phyloP scores from a whole-genome alignment of 495 filamentous ascomycete species.

The Neurospora hispaniola region DNA sequence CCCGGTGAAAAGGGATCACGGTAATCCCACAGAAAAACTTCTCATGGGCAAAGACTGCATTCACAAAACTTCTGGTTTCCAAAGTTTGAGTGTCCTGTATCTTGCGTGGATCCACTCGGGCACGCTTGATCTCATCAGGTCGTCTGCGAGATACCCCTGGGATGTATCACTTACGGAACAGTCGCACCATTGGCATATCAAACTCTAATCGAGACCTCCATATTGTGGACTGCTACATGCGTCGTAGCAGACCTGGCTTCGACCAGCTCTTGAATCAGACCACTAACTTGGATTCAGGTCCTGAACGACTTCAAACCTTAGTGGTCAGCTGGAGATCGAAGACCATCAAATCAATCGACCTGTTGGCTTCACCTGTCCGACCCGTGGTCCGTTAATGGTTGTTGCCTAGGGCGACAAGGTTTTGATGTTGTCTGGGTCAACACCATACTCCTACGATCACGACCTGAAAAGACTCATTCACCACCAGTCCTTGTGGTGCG shows the following conservation, averaged over 20 bases:
- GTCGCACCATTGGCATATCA: neutral
- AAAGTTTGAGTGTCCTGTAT: neutral
- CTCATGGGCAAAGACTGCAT: neutral
- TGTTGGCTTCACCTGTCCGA: neutral
- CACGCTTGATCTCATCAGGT: neutral
- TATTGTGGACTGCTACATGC: neutral
- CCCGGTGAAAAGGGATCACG: neutral
- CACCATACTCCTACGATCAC: neutral
- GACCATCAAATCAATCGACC: neutral
- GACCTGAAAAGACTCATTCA: neutral
- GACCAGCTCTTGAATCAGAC: neutral
- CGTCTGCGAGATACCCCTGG: neutral
- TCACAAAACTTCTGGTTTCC: neutral
- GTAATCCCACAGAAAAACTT: neutral
- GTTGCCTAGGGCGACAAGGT: neutral
- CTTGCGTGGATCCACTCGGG: neutral
- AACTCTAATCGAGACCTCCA: neutral
- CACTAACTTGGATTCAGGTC: neutral
- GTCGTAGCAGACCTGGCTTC: neutral
- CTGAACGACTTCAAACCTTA: neutral
- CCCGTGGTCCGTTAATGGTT: neutral
- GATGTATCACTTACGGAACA: neutral
- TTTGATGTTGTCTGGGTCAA: neutral
- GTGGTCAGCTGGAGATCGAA: neutral
- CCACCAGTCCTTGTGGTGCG: neutral